phyloP scores from a whole-genome alignment of 768 basidiomycete genomes.

The Suillus americanus region DNA sequence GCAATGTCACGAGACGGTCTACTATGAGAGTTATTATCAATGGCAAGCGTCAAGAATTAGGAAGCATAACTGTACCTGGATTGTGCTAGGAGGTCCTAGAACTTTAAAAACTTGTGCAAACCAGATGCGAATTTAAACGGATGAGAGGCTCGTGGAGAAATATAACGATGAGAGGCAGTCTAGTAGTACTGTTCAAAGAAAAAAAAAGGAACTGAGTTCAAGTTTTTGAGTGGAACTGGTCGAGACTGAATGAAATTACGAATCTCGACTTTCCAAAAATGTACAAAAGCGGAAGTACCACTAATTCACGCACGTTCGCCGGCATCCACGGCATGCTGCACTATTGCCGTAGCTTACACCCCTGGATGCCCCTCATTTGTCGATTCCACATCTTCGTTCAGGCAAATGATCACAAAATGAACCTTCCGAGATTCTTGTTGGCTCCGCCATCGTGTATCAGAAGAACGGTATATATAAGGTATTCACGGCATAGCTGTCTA shows the following conservation, averaged over 20 bases:
- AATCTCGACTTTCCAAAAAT: conserved; percentile 18
- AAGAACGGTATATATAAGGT: neutral
- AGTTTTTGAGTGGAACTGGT: conserved; percentile 30
- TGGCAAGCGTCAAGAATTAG: neutral
- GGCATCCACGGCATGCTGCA: conserved; percentile 24
- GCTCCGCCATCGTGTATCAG: neutral
- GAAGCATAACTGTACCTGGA: neutral
- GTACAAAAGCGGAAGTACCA: conserved; percentile 25
- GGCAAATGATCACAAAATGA: neutral
- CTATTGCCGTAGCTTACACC: conserved; percentile 11
- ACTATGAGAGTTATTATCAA: neutral
- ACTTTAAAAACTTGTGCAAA: neutral
- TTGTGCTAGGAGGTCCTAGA: neutral
- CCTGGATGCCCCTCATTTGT: conserved; percentile 10
- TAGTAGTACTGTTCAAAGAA: neutral
- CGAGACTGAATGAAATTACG: conserved; percentile 39
- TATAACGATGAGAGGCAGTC: neutral
- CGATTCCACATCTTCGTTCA: neutral
- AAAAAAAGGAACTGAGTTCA: neutral
- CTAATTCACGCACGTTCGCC: conserved; percentile 39
- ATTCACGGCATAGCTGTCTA: neutral
- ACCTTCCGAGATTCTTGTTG: neutral
- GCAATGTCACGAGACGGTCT: conserved; percentile 2
- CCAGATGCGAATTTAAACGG: neutral
- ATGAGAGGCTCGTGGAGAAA: neutral